Evolutionary conservation across 495 filamentous ascomycete species (phyloP).

Genomic region (Jackrogersella minutella): DNA sequence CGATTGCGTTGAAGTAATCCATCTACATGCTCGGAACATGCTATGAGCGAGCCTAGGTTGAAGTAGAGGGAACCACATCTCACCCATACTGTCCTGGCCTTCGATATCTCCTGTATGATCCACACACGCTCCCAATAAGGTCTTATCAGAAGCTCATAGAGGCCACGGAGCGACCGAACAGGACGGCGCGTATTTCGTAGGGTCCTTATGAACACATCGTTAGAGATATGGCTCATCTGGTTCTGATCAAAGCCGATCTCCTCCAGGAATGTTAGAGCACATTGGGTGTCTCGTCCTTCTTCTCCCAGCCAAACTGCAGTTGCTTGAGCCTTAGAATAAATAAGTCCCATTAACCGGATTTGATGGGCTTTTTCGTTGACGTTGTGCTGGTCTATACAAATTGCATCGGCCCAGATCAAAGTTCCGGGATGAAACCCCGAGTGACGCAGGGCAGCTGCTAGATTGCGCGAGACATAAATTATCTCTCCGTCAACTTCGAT

Average conservation of each 20-base stretch:
- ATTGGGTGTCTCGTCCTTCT: conserved; percentile 6
- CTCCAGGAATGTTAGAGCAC: background rate
- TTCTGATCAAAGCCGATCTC: background rate
- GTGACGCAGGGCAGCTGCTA: background rate
- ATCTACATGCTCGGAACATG: background rate
- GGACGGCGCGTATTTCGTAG: background rate
- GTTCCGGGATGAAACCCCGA: background rate
- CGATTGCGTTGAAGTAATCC: conserved; percentile 4
- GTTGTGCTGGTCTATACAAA: conserved; percentile 51
- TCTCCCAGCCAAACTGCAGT: conserved; percentile 46
- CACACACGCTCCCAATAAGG: conserved; percentile 29
- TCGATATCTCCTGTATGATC: conserved; percentile 26
- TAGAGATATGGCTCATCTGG: background rate
- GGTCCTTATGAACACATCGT: background rate
- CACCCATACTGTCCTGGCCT: background rate
- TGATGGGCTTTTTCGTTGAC: conserved; percentile 43
- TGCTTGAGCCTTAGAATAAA: conserved; percentile 37
- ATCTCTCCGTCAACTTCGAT: background rate
- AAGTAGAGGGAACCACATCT: conserved; percentile 11
- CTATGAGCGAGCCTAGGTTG: background rate
- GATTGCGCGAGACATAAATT: background rate
- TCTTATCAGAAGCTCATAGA: conserved; percentile 2
- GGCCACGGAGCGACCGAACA: conserved; percentile 1
- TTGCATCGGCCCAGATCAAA: conserved; percentile 10
- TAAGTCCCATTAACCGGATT: conserved; percentile 42